A percentile compares a stretch with the other conserved stretches of the same genome.
phyloP scores from a whole-genome alignment of 2,329 filamentous ascomycete genomes.

The Cytospora piceicola region DNA sequence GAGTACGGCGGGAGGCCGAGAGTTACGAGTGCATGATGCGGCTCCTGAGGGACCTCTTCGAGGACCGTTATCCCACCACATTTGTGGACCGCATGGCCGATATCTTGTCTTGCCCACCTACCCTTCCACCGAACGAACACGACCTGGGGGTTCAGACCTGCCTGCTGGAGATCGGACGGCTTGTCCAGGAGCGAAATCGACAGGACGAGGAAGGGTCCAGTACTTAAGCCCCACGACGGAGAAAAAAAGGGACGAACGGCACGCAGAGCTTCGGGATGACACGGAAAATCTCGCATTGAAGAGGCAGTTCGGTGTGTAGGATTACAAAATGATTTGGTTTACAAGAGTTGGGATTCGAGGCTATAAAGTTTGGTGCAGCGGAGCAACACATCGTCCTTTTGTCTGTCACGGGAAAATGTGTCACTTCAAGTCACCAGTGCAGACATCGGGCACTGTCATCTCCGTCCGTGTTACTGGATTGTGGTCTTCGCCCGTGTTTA shows the following conservation, averaged over 20 bases:
- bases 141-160: constrained; percentile 20
- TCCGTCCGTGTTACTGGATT: neutral
- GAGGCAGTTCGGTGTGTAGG: constrained; percentile 22
- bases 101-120: constrained; percentile 20
- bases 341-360: constrained; percentile 23
- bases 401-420: constrained; percentile 4
- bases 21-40: constrained; percentile 4
- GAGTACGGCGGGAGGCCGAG: constrained; percentile 15
- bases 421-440: neutral
- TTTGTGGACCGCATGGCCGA: constrained; percentile 23
- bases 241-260: neutral
- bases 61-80: constrained; percentile 11
- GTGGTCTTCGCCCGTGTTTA: constrained; percentile 8
- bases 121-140: constrained; percentile 11
- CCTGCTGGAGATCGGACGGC: constrained; percentile 18
- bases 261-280: neutral
- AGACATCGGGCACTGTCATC: constrained; percentile 6
- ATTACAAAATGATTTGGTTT: constrained; percentile 23
- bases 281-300: constrained; percentile 7
- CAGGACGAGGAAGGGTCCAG: neutral
- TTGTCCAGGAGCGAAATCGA: neutral
- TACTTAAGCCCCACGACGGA: neutral
- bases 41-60: constrained; percentile 10
- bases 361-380: constrained; percentile 13
- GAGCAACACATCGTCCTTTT: constrained; percentile 8